Conservation (phyloP, 2,329 filamentous ascomycete genomes). For the Proliferodiscus dingleyae region DNA sequence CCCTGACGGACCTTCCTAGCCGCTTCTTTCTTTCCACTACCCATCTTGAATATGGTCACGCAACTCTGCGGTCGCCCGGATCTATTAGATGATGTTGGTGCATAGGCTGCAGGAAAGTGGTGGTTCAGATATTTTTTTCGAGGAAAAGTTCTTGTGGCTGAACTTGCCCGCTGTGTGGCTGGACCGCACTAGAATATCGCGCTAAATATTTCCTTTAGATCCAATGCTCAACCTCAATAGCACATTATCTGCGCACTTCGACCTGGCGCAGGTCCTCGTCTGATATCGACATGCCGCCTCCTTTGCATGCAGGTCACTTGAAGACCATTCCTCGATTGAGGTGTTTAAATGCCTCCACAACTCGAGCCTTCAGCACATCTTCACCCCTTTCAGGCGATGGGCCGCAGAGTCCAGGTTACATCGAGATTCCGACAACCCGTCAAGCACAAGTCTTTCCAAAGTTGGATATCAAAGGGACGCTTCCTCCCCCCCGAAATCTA, state of each 20-base stretch:
- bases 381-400: conserved; percentile 48
- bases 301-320: conserved; percentile 25
- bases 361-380: conserved; percentile 43
- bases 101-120: no score
- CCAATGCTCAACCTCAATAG: conserved; percentile 1
- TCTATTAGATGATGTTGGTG: no score
- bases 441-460: conserved; percentile 48
- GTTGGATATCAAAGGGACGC: conserved; percentile 62
- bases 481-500: conserved; percentile 78
- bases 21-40: conserved; percentile 87
- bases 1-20: conserved; percentile 78
- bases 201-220: conserved; percentile 18
- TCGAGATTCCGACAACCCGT: conserved; percentile 72
- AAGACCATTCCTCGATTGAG: conserved; percentile 30
- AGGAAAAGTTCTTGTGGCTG: conserved; percentile 23
- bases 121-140: conserved; percentile 19
- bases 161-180: conserved; percentile 14
- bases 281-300: conserved; percentile 29
- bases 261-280: conserved; percentile 4
- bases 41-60: conserved; percentile 53
- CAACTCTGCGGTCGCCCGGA: conserved; percentile 13
- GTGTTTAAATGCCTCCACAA: conserved; percentile 28
- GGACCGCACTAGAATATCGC: conserved; percentile 6
- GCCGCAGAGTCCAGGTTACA: conserved; percentile 83
- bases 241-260: neutral